Base-by-base conservation (phyloP, 75 land plant genomes). In the Azolla pinnata region DNA sequence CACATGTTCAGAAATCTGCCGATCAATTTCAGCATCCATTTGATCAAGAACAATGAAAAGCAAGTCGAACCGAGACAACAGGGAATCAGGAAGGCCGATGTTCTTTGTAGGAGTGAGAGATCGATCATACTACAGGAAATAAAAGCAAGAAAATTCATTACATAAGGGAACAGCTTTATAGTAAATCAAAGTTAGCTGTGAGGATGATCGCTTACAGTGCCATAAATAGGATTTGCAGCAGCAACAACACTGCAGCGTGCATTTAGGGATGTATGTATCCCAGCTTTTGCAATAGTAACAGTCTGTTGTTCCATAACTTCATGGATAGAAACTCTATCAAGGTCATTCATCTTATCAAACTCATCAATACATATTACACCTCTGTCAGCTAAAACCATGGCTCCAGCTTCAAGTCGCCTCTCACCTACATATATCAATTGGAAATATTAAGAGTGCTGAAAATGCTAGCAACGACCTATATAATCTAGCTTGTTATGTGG, bases 231-330 rank as follows among this genome's bases (percentile, higher is more conserved):
- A 82, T 95, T 95, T 46, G 99, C 99, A 73, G 99, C 99, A 38
- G 99, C 99, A 35, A 95, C 87, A 21, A 95, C 99, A 73, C 99
- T 95, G 83, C 99, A 95, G 32, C 99, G 84, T 31, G 99, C 99
- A 78, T 95, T 95, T 20, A 95, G 50, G 4, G 99, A 95, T 20
- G 99, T 97, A 78, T 95, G 99, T 29, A 95, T 95, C 38, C 99
- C 99, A 78, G 99, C 99, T 64, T 95, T 95, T 18, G 99, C 99
- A 59, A 95, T 95, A 12, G 99, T 95, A 35, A 95, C 99, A 38
- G 99, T 95, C 68, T 95, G 99, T 66, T 95, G 99, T 46, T 95
- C 99, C 99, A 95, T 95, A 44, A 90, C 99, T 75, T 95, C 99
- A 67, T 95, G 96, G 31, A 92, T 92, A 8, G 99, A 78, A 61